Evolutionary conservation across 1,139 yeast genomes (phyloP).

Genomic region (Blastobotrys petasosporus): DNA sequence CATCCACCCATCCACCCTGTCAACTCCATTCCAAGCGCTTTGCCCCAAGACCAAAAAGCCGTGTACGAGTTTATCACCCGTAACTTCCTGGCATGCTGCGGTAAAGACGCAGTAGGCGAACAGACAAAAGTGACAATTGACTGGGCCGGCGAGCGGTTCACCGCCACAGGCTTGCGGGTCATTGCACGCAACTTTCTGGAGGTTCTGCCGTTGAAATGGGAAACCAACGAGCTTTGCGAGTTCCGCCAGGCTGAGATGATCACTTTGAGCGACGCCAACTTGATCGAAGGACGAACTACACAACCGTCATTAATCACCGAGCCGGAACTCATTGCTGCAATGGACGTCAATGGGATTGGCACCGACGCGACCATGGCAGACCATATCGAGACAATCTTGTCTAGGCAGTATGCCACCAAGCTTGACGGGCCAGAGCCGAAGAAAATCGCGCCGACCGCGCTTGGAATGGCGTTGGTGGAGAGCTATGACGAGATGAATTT

Average conservation of each 20-base stretch:
- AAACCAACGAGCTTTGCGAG: conserved; percentile 57
- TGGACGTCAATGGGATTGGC: conserved; percentile 98
- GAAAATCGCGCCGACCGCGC: conserved; percentile 62
- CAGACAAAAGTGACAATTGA: conserved; percentile 54
- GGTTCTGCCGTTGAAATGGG: conserved; percentile 74
- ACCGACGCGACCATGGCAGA: conserved; percentile 99
- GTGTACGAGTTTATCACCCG: conserved; percentile 86
- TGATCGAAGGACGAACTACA: conserved; percentile 69
- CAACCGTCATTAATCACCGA: conserved; percentile 87
- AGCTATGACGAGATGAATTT: conserved; percentile 80
- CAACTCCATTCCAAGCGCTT: conserved; percentile 30
- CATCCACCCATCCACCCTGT: conserved; percentile 99
- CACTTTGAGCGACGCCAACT: conserved; percentile 46
- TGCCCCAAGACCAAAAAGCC: conserved; percentile 50
- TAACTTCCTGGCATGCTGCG: conserved; percentile 86
- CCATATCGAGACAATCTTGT: conserved; percentile 76
- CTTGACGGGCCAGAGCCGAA: conserved; percentile 14
- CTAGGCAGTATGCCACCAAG: conserved; percentile 61
- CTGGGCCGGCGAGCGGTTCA: conserved; percentile 76
- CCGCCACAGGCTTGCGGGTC: conserved; percentile 67
- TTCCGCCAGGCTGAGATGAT: conserved; percentile 54
- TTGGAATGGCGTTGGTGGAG: conserved; percentile 84
- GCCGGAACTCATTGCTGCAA: conserved; percentile 80
- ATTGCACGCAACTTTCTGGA: conserved; percentile 70
- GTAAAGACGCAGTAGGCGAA: conserved; percentile 81